Percentiles rank a stretch among this genome's conserved stretches.
phyloP scores from a whole-genome alignment of 805 yeast genomes.

The Zygosaccharomyces bisporus region DNA sequence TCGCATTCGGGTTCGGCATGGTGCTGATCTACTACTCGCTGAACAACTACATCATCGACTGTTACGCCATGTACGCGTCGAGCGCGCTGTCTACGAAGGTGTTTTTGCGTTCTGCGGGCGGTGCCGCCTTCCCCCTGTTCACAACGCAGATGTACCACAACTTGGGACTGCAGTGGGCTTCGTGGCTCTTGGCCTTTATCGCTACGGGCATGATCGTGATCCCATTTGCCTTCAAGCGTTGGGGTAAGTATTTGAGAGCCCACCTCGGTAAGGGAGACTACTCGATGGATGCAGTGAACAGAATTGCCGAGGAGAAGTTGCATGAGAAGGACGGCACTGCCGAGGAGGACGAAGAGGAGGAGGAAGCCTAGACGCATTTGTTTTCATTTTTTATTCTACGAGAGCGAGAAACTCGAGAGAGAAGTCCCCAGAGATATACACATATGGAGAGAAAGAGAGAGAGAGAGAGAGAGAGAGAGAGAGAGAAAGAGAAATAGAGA shows the following conservation, averaged over 20 bases:
- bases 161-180: slow-evolving; percentile 76
- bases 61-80: slow-evolving; percentile 79
- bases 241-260: slow-evolving; percentile 60
- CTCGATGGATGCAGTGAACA: slow-evolving; percentile 35
- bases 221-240: slow-evolving; percentile 68
- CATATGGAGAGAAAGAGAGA: neutral
- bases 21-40: slow-evolving; percentile 72
- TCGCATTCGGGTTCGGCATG: slow-evolving; percentile 76
- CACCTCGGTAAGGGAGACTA: slow-evolving; percentile 68
- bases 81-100: slow-evolving; percentile 80
- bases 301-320: neutral
- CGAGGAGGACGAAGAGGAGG: neutral
- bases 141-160: slow-evolving; percentile 76
- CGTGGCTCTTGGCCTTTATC: slow-evolving; percentile 72
- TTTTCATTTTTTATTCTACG: no score
- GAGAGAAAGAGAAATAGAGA: neutral
- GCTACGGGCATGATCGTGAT: slow-evolving; percentile 70
- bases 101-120: slow-evolving; percentile 75
- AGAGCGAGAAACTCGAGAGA: no score
- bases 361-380: no score
- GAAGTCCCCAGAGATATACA: no score
- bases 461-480: neutral
- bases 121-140: slow-evolving; percentile 81
- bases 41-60: slow-evolving; percentile 83
- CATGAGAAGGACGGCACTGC: neutral